Evolutionary conservation across 139 green algal genomes (phyloP).

Genomic region (Tetradesmus obliquus): DNA sequence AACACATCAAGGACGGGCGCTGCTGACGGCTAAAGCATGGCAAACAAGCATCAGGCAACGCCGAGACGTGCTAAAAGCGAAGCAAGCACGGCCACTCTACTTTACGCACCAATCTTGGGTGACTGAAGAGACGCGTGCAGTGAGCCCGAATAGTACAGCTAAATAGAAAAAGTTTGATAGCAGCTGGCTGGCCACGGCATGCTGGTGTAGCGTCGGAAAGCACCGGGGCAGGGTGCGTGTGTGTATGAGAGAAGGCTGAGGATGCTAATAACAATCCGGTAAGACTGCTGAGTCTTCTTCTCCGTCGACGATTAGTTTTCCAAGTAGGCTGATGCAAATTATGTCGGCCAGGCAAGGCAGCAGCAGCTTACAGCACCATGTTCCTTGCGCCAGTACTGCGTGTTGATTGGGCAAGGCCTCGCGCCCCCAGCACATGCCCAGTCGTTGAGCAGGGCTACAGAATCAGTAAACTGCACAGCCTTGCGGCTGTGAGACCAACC

Average conservation of each 20-base stretch:
- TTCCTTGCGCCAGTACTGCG: too few relatives aligned
- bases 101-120: not conserved
- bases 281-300: not conserved
- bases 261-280: not conserved
- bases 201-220: too few relatives aligned
- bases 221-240: too few relatives aligned
- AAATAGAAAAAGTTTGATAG: too few relatives aligned
- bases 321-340: not conserved
- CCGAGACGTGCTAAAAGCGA: not conserved
- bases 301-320: not conserved
- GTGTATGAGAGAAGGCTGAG: not conserved
- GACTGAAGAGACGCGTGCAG: not conserved
- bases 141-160: not conserved
- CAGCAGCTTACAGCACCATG: not conserved
- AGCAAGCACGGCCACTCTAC: not conserved
- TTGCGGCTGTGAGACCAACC: too few relatives aligned
- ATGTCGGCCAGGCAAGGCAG: not conserved
- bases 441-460: too few relatives aligned
- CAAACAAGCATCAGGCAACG: not conserved
- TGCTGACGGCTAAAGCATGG: not conserved
- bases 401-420: too few relatives aligned
- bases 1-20: not conserved
- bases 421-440: too few relatives aligned
- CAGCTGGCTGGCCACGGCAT: too few relatives aligned
- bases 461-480: too few relatives aligned